Evolutionary conservation across 2,329 filamentous ascomycete genomes (phyloP).

Genomic region (Microsporum audouinii): DNA sequence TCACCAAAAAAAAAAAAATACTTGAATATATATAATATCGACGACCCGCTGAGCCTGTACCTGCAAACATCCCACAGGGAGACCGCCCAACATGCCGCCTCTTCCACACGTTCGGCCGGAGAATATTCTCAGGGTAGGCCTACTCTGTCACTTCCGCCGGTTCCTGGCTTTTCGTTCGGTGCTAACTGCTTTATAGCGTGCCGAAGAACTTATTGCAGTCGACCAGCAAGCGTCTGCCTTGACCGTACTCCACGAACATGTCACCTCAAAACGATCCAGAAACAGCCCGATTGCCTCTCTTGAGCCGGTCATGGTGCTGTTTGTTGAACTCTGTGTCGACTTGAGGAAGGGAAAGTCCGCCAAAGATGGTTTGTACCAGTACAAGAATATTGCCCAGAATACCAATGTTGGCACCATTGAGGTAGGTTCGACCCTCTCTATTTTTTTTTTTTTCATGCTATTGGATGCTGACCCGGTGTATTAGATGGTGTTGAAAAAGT

Average conservation of each 20-base stretch:
- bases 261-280: constrained; percentile 93
- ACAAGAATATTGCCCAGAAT: constrained; percentile 99
- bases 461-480: not conserved
- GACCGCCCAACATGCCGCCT: constrained; percentile 62
- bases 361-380: constrained; percentile 98
- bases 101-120: constrained; percentile 95
- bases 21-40: not conserved
- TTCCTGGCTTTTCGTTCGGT: constrained; percentile 8
- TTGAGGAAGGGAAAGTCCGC: constrained; percentile 96
- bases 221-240: constrained; percentile 85
- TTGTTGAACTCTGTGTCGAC: constrained; percentile 93
- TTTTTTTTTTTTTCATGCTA: not conserved
- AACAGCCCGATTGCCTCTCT: constrained; percentile 93
- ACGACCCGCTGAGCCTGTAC: not conserved
- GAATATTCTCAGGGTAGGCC: constrained; percentile 76
- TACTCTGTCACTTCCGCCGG: constrained; percentile 17
- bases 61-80: constrained; percentile 8
- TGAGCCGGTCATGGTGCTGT: constrained; percentile 95
- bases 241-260: constrained; percentile 94
- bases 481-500: constrained; percentile 84
- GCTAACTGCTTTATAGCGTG: constrained; percentile 45
- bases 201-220: constrained; percentile 96
- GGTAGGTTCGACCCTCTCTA: constrained; percentile 38
- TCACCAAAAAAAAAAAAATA: not conserved
- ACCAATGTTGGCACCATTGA: constrained; percentile 97